phyloP scores from a whole-genome alignment of 2,329 filamentous ascomycete genomes.

The Pyrenophora graminea region DNA sequence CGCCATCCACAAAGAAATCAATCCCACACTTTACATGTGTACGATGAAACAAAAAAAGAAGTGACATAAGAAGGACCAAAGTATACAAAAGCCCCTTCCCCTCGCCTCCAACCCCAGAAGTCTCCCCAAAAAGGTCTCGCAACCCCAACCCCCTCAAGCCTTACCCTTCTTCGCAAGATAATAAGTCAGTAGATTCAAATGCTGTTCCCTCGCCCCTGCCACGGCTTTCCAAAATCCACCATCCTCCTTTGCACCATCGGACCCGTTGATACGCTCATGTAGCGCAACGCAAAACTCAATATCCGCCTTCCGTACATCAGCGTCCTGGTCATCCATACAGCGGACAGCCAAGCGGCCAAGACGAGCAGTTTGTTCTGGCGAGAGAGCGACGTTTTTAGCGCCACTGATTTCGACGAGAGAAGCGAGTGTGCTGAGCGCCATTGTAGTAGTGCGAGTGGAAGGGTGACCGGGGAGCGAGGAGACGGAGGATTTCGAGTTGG shows the following conservation, averaged over 20 bases:
- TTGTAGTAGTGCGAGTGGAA: slow-evolving; percentile 42
- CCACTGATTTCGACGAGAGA: slow-evolving; percentile 42
- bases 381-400: slow-evolving; percentile 37
- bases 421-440: slow-evolving; percentile 48
- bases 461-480: slow-evolving; percentile 20
- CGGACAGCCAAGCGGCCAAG: slow-evolving; percentile 47
- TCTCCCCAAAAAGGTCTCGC: background rate
- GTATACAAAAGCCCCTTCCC: no score
- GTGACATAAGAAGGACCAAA: no score
- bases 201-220: slow-evolving; percentile 67
- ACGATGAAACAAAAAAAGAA: no score
- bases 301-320: slow-evolving; percentile 66
- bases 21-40: no score
- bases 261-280: slow-evolving; percentile 53
- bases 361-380: slow-evolving; percentile 42
- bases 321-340: slow-evolving; percentile 46
- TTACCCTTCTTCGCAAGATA: slow-evolving; percentile 65
- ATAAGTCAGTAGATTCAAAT: slow-evolving; percentile 77
- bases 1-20: no score
- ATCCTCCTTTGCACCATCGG: slow-evolving; percentile 45
- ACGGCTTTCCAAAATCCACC: slow-evolving; percentile 69
- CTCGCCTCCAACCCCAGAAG: background rate
- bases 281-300: slow-evolving; percentile 77
- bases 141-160: slow-evolving; percentile 15
- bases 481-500: slow-evolving; percentile 42